phyloP scores from a whole-genome alignment of 2,329 filamentous ascomycete genomes.

The Lasiodiplodia citricola region DNA sequence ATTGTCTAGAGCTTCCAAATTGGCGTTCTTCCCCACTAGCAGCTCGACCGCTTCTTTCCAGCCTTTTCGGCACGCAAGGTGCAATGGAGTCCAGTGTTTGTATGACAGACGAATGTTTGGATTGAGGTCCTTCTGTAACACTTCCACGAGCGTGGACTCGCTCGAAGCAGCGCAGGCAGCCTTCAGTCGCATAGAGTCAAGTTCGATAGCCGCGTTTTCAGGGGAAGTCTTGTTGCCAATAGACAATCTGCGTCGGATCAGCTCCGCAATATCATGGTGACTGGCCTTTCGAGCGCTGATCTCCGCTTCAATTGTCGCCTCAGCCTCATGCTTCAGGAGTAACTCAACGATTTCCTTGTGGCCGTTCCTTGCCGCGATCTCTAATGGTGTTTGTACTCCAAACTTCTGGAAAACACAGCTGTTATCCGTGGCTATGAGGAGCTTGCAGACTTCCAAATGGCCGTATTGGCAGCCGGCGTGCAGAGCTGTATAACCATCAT shows the following conservation, averaged over 20 bases:
- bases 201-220: not conserved
- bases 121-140: not conserved
- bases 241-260: not conserved
- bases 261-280: not conserved
- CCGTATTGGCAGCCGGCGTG: not conserved
- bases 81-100: not conserved
- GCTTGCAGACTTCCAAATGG: not conserved
- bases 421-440: not conserved
- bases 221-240: accelerated
- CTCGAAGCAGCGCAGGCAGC: not conserved
- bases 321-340: not conserved
- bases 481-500: not conserved
- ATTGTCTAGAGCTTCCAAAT: not conserved
- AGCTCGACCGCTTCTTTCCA: not conserved
- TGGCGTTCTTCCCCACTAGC: not conserved
- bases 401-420: not conserved
- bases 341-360: not conserved
- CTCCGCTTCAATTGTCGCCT: not conserved
- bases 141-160: not conserved
- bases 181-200: not conserved
- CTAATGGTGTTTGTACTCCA: not conserved
- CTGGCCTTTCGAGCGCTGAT: not conserved
- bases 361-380: not conserved
- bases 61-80: not conserved
- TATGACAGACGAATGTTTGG: not conserved